Percentiles rank a stretch among this genome's conserved stretches.
Conservation (phyloP, 495 filamentous ascomycete species). For the Hamigera avellanea region DNA sequence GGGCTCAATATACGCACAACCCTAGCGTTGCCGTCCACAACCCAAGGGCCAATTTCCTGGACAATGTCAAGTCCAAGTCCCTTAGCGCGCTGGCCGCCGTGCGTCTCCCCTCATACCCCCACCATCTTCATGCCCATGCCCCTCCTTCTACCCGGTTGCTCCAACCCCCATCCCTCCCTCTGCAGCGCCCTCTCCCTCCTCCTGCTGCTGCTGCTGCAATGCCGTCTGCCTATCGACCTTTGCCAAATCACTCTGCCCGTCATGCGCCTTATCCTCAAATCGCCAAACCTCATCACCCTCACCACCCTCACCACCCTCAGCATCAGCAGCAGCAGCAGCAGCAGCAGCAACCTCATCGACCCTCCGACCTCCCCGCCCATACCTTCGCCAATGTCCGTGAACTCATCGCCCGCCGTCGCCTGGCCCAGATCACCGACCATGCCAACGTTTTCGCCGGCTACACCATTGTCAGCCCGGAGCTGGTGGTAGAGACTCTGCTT, state of each 20-base stretch:
- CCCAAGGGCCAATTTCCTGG: conserved; percentile 46
- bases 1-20: conserved; percentile 85
- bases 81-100: conserved; percentile 1
- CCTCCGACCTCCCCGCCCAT: conserved; percentile 26
- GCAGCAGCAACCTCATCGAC: conserved; percentile 11
- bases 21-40: conserved; percentile 46
- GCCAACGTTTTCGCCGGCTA: conserved; percentile 39
- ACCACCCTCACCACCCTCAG: conserved; percentile 11
- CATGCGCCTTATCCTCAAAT: conserved; percentile 32
- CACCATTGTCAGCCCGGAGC: conserved; percentile 34
- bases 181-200: conserved; percentile 13
- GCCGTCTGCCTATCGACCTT: conserved; percentile 39
- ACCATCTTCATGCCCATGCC: conserved; percentile 26
- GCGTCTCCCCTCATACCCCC: conserved; percentile 10
- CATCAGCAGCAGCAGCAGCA: conserved; percentile 7
- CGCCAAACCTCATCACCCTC: conserved; percentile 23
- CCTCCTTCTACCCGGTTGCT: conserved; percentile 14
- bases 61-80: conserved; percentile 35
- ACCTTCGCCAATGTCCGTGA: conserved; percentile 39
- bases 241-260: conserved; percentile 31
- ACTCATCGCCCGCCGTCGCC: conserved; percentile 36
- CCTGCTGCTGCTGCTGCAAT: conserved; percentile 34
- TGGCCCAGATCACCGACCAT: conserved; percentile 39
- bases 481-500: conserved; percentile 36
- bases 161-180: conserved; percentile 14